Conservation (phyloP, 83 land plant species). For the Picea abies region DNA sequence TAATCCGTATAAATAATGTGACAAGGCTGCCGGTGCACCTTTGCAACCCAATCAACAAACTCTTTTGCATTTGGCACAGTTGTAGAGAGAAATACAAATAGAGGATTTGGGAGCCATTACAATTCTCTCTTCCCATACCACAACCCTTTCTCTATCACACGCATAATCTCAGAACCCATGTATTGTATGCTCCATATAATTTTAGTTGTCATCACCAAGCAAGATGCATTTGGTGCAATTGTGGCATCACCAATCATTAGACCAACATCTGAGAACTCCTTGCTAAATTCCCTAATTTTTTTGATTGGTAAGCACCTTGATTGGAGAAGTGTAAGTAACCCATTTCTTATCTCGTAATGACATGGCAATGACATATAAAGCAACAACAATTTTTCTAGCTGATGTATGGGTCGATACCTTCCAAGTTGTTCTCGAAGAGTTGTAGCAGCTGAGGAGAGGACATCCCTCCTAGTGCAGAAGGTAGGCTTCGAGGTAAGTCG, state of each 20-base stretch:
- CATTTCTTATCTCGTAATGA: constrained; percentile 84
- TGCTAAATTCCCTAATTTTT: constrained; percentile 93
- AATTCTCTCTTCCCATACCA: constrained; percentile 99
- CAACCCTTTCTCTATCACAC: constrained; percentile 97
- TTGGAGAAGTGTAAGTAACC: constrained; percentile 97
- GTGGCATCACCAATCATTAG: constrained; percentile 99
- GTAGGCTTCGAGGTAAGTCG: too few relatives aligned
- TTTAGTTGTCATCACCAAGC: constrained; percentile 99
- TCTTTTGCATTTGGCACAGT: constrained; percentile 99
- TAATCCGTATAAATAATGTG: constrained; percentile 98
- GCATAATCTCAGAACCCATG: constrained; percentile 86
- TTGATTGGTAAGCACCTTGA: constrained; percentile 98
- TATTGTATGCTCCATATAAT: constrained; percentile 99
- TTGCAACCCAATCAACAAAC: constrained; percentile 99
- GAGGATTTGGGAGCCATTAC: constrained; percentile 98
- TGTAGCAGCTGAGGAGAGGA: too few relatives aligned
- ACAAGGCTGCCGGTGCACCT: constrained; percentile 98
- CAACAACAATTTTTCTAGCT: constrained; percentile 97
- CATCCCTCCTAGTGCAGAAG: too few relatives aligned
- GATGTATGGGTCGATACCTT: too few relatives aligned
- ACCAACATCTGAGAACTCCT: constrained; percentile 97
- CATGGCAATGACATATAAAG: constrained; percentile 95
- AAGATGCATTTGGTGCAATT: too few relatives aligned
- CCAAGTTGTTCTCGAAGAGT: too few relatives aligned
- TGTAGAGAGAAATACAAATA: constrained; percentile 97